Base-by-base conservation (phyloP, 345 rosid species). In the Carallia pectinifolia region DNA sequence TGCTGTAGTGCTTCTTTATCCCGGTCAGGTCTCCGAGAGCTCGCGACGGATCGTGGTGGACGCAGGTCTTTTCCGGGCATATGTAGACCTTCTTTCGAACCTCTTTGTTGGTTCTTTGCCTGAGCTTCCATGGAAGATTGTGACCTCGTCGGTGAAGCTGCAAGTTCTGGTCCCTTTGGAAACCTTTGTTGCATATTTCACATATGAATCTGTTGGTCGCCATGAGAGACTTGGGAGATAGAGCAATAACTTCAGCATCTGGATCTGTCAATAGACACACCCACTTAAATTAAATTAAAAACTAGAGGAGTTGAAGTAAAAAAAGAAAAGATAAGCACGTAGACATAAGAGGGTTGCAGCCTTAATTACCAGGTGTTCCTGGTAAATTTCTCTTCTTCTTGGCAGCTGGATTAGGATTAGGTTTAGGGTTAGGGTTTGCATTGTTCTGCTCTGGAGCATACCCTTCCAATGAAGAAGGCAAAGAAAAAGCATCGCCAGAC, bases 11-110 rank as follows among this genome's bases (percentile, higher is more conserved):
- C 67, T 94, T 94, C 83, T 94, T 94, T 54, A 94, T 90, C 37
- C 98, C 98, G 16, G 97, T 91, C 61, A 94, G 89, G 75, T 94
- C 97, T 10, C 98, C 98, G 7, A 94, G 96, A 15, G 98, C 98
- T 61, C 97, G 76, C 0, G 95, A 91, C 1, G 91, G 81, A 15
- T 91, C 91, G 33, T 94, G 93, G 80, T 94, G 98, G 16, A 94
- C 96, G 63, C 98, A 94, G 37, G 90, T 81, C 81, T 86, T 89
- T 74, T 91, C 95, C 1, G 98, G 98, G 77, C 98, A 94, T 62
- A 94, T 83, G 75, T 91, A 94, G 33, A 94, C 97, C 78, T 91
- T 91, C 85, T 81, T 84, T 33, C 77, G 78, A 7, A 86, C 81
- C 40, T 89, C 96, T 69, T 87, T 84, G 75, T 83, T 89, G 59